phyloP scores from a whole-genome alignment of 345 rosid genomes.

The Crucihimalaya himalaica region DNA sequence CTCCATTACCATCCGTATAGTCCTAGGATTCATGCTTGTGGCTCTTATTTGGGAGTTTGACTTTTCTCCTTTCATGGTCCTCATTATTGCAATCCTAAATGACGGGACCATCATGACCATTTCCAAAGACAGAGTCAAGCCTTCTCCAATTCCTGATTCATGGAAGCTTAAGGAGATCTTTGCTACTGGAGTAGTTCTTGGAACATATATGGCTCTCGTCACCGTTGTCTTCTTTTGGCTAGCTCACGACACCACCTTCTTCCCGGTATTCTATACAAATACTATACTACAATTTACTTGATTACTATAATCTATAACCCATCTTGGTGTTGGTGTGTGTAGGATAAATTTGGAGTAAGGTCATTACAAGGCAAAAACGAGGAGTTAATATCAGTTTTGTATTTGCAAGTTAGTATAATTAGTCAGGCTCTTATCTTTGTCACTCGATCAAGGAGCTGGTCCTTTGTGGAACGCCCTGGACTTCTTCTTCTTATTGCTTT shows the following conservation, averaged over 20 bases:
- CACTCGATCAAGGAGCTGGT: slow-evolving; percentile 88
- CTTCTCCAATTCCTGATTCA: slow-evolving; percentile 83
- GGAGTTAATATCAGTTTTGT: slow-evolving; percentile 73
- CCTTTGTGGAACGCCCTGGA: slow-evolving; percentile 81
- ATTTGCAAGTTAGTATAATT: slow-evolving; percentile 89
- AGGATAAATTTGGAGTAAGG: slow-evolving; percentile 73
- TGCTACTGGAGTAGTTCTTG: slow-evolving; percentile 80
- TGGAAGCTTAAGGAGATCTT: slow-evolving; percentile 94
- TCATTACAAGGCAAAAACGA: slow-evolving; percentile 49
- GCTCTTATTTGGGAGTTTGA: slow-evolving; percentile 67
- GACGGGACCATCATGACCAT: slow-evolving; percentile 95
- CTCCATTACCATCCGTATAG: slow-evolving; percentile 88
- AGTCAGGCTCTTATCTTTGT: slow-evolving; percentile 97
- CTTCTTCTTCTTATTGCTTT: slow-evolving; percentile 68
- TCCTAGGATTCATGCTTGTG: slow-evolving; percentile 80
- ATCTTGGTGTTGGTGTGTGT: slow-evolving; percentile 8
- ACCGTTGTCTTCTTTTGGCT: slow-evolving; percentile 73
- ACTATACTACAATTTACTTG: background rate
- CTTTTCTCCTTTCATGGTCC: slow-evolving; percentile 91
- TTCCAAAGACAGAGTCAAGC: slow-evolving; percentile 90
- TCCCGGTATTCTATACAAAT: slow-evolving; percentile 43
- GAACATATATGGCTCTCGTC: slow-evolving; percentile 71
- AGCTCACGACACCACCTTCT: slow-evolving; percentile 67
- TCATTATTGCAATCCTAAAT: slow-evolving; percentile 78
- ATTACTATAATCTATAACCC: background rate